A percentile compares a stretch with the other conserved stretches of the same genome.
Evolutionary conservation across 2,329 filamentous ascomycete genomes (phyloP).

Genomic region (Beauveria australis): DNA sequence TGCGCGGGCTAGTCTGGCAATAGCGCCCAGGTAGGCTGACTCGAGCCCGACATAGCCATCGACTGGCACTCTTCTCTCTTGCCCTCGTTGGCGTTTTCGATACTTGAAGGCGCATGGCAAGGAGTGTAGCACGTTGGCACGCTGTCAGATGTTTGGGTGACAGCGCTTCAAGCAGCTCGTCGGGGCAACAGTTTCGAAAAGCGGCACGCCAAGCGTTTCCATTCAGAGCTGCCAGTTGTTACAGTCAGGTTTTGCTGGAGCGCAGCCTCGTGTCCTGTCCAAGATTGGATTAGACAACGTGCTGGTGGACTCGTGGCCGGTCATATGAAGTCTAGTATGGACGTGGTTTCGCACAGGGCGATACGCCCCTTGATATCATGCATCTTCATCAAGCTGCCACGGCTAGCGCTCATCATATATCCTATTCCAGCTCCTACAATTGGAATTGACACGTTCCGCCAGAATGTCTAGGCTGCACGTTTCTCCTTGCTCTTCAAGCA

Average conservation of each 20-base stretch:
- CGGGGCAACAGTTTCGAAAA: not conserved
- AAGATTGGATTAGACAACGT: not conserved
- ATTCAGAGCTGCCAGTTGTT: not conserved
- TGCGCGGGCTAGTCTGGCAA: not conserved
- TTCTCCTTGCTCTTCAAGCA: not conserved
- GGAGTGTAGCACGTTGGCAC: not conserved
- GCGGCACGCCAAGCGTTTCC: not conserved
- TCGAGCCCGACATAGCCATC: not conserved
- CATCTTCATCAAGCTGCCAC: too few relatives aligned
- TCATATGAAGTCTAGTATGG: too few relatives aligned
- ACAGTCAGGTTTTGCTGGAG: too few relatives aligned
- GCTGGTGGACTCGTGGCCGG: not conserved
- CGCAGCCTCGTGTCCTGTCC: not conserved
- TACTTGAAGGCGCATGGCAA: not conserved
- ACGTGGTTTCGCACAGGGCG: not conserved
- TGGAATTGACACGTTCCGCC: too few relatives aligned
- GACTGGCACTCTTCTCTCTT: not conserved
- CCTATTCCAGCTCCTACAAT: not conserved
- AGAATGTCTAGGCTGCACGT: too few relatives aligned
- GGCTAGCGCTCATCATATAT: not conserved
- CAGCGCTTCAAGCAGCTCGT: not conserved
- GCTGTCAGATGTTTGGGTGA: not conserved
- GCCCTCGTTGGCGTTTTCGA: not conserved
- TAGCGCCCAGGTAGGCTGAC: constrained; percentile 1
- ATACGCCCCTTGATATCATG: too few relatives aligned